These are phyloP conservation scores for Pyracantha coccinea DNA, from an alignment of 331 rosid species.

Conservation along the genomic window DNA sequence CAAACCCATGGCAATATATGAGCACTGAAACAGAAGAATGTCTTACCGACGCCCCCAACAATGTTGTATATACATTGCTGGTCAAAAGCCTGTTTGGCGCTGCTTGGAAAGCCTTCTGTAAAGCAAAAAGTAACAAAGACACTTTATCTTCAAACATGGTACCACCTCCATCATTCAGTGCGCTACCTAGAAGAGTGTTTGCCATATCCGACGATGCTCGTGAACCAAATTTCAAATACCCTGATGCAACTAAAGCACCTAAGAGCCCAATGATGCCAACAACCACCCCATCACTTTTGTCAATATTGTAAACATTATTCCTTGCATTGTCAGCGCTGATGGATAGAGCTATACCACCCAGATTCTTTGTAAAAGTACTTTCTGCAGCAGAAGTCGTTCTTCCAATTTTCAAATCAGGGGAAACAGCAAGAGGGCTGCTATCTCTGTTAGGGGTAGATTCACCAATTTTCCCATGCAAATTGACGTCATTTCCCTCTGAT, in stretches of 20 bases:
- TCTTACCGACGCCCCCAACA: constrained; percentile 95
- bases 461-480: constrained; percentile 34
- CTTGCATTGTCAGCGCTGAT: constrained; percentile 95
- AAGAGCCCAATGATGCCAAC: constrained; percentile 73
- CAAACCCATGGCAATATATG: not conserved
- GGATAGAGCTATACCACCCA: constrained; percentile 91
- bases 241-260: constrained; percentile 86
- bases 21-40: constrained; percentile 2
- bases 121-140: constrained; percentile 79
- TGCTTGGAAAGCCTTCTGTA: constrained; percentile 92
- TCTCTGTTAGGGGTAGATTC: constrained; percentile 39
- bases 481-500: constrained; percentile 32
- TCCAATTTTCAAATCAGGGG: constrained; percentile 36
- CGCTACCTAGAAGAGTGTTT: constrained; percentile 60
- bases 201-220: constrained; percentile 42
- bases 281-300: constrained; percentile 84
- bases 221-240: constrained; percentile 66
- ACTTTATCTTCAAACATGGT: constrained; percentile 95
- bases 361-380: constrained; percentile 38
- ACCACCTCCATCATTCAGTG: constrained; percentile 65
- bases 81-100: constrained; percentile 92
- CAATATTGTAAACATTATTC: constrained; percentile 86
- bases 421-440: constrained; percentile 27
- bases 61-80: constrained; percentile 63
- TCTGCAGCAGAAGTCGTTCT: constrained; percentile 55